Conservation (phyloP, 345 rosid species). For the Rubroshorea leprosula region DNA sequence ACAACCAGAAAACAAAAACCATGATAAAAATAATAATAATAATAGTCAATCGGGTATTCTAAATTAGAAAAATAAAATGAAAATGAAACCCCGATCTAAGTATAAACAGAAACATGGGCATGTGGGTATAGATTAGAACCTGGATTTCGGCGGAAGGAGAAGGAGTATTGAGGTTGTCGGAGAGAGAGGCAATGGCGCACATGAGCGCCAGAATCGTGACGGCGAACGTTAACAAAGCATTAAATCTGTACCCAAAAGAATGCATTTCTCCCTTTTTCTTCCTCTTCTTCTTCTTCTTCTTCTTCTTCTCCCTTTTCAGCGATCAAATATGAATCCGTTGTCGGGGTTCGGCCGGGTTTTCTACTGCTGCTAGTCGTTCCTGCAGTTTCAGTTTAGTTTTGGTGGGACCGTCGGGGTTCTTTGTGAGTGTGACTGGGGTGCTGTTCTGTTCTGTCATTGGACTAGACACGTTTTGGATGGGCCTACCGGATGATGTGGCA, state of each 20-base stretch:
- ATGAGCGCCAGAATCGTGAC: conserved; percentile 75
- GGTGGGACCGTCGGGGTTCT: too few species aligned
- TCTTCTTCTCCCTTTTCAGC: neutral
- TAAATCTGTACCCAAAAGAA: conserved; percentile 82
- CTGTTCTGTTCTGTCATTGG: neutral
- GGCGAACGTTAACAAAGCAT: conserved; percentile 77
- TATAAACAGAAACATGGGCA: neutral
- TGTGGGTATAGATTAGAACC: conserved; percentile 27
- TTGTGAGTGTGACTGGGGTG: too few species aligned
- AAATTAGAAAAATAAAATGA: neutral
- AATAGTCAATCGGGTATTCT: neutral
- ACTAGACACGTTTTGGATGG: neutral
- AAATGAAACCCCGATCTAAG: neutral
- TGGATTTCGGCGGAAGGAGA: conserved; percentile 78
- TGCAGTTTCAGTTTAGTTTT: too few species aligned
- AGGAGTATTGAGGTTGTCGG: conserved; percentile 77
- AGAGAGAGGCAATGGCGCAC: conserved; percentile 77
- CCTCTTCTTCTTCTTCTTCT: neutral
- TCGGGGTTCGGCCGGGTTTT: too few species aligned
- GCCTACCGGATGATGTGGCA: neutral
- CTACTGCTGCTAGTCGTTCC: too few species aligned
- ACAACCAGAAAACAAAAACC: conserved; percentile 18
- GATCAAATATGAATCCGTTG: neutral
- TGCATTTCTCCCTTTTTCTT: conserved; percentile 45
- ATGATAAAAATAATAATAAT: conserved; percentile 12